These are phyloP conservation scores for Solanum commersonii DNA, from an alignment of 257 asterid species.

Conservation along the genomic window DNA sequence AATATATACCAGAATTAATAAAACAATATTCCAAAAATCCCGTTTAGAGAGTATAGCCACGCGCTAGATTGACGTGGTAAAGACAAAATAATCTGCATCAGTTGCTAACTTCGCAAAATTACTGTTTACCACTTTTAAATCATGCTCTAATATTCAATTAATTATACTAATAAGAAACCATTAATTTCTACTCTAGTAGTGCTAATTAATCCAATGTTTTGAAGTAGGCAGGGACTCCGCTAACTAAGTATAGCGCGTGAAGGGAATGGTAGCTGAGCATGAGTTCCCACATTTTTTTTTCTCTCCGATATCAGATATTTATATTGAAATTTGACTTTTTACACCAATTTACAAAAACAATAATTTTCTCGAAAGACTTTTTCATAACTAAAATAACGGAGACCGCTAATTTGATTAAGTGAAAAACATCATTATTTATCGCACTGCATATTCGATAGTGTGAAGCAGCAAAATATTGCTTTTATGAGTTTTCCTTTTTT, in stretches of 20 bases:
- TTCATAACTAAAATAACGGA: not conserved
- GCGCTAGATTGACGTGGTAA: not conserved
- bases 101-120: not conserved
- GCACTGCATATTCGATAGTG: not conserved
- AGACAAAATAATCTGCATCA: not conserved
- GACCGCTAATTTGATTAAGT: not conserved
- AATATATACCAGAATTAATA: not conserved
- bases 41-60: not conserved
- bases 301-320: accelerated
- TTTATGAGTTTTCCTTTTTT: not conserved
- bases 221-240: not conserved
- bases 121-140: not conserved
- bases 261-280: not conserved
- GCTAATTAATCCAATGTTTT: not conserved
- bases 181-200: not conserved
- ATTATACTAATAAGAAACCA: not conserved
- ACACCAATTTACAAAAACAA: accelerated
- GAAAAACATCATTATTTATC: too few relatives aligned
- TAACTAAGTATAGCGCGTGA: not conserved
- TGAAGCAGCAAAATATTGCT: not conserved
- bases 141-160: not conserved
- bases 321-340: not conserved
- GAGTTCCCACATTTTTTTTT: not conserved
- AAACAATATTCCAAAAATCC: not conserved
- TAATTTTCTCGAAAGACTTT: accelerated